These are phyloP conservation scores for Penicillium cinerascens DNA, from an alignment of 495 filamentous ascomycete genomes.

Conservation along the genomic window DNA sequence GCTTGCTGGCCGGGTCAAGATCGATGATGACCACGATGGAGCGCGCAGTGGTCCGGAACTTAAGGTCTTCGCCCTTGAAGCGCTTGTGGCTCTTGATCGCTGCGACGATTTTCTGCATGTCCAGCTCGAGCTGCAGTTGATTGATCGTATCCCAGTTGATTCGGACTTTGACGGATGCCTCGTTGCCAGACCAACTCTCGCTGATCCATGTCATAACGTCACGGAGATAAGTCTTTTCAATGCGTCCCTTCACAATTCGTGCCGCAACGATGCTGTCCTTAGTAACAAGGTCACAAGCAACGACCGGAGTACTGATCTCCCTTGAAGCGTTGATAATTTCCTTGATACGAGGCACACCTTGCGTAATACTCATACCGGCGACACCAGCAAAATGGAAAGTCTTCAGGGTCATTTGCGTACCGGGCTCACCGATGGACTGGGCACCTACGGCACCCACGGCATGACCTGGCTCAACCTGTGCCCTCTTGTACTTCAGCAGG, in stretches of 20 bases:
- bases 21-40: conserved; percentile 57
- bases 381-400: conserved; percentile 99
- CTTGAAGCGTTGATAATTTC: conserved; percentile 99
- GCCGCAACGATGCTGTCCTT: conserved; percentile 68
- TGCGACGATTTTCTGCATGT: conserved; percentile 59
- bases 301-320: conserved; percentile 89
- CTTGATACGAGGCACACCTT: conserved; percentile 98
- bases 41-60: conserved; percentile 42
- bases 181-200: conserved; percentile 74
- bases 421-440: conserved; percentile 96
- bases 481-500: conserved; percentile 82
- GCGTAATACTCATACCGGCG: conserved; percentile 96
- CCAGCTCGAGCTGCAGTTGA: conserved; percentile 74
- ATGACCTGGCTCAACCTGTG: conserved; percentile 88
- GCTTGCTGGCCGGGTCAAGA: conserved; percentile 52
- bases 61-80: conserved; percentile 61
- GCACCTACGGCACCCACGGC: conserved; percentile 97
- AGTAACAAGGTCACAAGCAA: conserved; percentile 75
- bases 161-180: conserved; percentile 67
- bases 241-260: conserved; percentile 80
- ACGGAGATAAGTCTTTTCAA: conserved; percentile 61
- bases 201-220: conserved; percentile 72
- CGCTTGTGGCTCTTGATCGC: conserved; percentile 77
- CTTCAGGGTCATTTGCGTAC: conserved; percentile 99
- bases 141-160: conserved; percentile 75